Conservation (phyloP, 495 filamentous ascomycete species). For the Cercophora sp. region DNA sequence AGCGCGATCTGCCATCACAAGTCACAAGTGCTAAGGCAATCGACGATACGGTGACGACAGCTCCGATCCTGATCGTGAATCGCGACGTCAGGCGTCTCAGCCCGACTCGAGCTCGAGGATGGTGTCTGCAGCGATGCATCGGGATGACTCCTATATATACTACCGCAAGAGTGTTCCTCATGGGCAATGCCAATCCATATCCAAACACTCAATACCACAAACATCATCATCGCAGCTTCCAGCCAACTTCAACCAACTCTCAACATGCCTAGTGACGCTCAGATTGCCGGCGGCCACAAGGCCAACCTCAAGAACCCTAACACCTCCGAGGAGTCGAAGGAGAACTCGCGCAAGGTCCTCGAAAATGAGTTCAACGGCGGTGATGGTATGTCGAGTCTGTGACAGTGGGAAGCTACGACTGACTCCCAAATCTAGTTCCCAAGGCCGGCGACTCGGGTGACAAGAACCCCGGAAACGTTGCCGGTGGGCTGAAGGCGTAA, state of each 20-base stretch:
- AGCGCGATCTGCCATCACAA: too few species aligned
- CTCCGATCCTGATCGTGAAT: too few species aligned
- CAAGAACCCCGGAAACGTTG: conserved; percentile 43
- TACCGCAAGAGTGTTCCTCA: too few species aligned
- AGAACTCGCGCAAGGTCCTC: conserved; percentile 39
- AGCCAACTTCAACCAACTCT: neutral
- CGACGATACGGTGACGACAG: too few species aligned
- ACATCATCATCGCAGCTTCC: too few species aligned
- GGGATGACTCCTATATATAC: too few species aligned
- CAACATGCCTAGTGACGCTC: conserved; percentile 33
- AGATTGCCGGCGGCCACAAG: conserved; percentile 46
- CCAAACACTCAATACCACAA: neutral
- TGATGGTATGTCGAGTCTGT: conserved; percentile 21
- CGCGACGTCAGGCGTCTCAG: too few species aligned
- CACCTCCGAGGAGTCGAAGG: conserved; percentile 32
- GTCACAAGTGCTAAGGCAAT: too few species aligned
- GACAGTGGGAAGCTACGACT: neutral
- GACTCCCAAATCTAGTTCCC: conserved; percentile 16
- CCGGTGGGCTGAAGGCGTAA: conserved; percentile 42
- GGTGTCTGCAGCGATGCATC: too few species aligned
- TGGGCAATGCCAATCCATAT: too few species aligned
- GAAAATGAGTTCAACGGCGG: conserved; percentile 40
- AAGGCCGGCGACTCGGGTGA: conserved; percentile 22
- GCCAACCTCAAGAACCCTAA: conserved; percentile 48
- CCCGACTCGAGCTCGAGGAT: too few species aligned